Base-by-base conservation (phyloP, 441 rosid species). In the Arabidopsis lyrata region DNA sequence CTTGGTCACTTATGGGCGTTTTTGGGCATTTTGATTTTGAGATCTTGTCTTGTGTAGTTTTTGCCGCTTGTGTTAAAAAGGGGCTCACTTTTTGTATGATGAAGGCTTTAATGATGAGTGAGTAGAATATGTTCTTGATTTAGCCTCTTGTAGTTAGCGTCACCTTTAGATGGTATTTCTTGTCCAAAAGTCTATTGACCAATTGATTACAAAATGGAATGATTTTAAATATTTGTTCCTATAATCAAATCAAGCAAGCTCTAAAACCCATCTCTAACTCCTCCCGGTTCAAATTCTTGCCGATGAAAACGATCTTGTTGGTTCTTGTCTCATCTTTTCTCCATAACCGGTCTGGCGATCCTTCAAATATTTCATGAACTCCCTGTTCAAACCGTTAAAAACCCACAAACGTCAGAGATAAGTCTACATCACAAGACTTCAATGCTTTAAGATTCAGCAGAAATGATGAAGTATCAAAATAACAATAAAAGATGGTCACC, bases 331-430 rank as follows among this genome's bases (percentile, higher is more conserved):
- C 99, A 11, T 87, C 88, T 11, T 67, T 59, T 2, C 91, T 87
- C 96, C 99, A 90, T 62, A 81, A 36, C 67, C 95, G 83, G 78
- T 92, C 98, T 0, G 97, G 99, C 6, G 97, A 95, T n/a, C 99
- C 98, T 90, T 89, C 95, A 77, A 95, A 95, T 75, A 92, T 86
- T 77, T 91, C 98, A 49, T 92, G 98, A 70, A 95, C 98, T 41
- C 95, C 97, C 95, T 90, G 88, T 54, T 42, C 32, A 62, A 42
- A 41, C 39, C 48, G 59, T 41, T 29, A 39, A n/a, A 66, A 18
- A 6, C 72, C 35, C 22, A 56, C 32, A 29, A 2, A 49, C 14
- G 12, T 59, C 41, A 74, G 63, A 59, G 16, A 14, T 14, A 58
- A 56, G 48, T 66, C 10, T 48, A 38, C 34, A 36, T 48, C 16